Base-by-base conservation (phyloP, 495 filamentous ascomycete genomes). In the Choiromyces venosus region DNA sequence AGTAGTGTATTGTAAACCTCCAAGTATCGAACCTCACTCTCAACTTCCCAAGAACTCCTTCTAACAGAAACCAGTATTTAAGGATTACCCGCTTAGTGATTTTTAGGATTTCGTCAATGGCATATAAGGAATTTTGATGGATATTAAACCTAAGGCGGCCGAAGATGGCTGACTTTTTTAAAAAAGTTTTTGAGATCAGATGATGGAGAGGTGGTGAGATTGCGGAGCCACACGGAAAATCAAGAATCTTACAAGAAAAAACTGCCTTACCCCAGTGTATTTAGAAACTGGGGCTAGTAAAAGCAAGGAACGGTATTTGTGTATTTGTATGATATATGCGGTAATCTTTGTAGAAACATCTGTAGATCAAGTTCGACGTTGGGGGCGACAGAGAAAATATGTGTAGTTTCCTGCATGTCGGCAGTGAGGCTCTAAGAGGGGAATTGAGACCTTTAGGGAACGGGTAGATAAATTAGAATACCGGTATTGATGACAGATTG, bases 351-450 rank as follows among this genome's bases (percentile, higher is more conserved):
- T 65, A 75, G 68, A 68, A 71, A 66, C 38, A 33, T 40, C 38
- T 33, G 46, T 67, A 25, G 67, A 74, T 67, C 71, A 65, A 36
- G 44, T 76, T 40, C 65, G 69, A 76, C 18, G 40, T 69, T 72
- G 69, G 70, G 56, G 52, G 46, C 71, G 61, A 64, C 66, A 37
- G 70, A 67, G 44, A 71, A 72, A 73, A 72, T 72, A 76, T 71
- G 65, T 42, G 68, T 39, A 74, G 74, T 69, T 66, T 67, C 69
- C 66, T 77, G 67, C 75, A 77, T 69, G 69, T 69, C 70, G 70
- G 66, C 33, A 76, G 73, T 77, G 75, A 68, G 73, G 75, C 73
- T 77, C 72, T 72, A 75, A 75, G 52, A 5, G 25, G 25, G 52
- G 33, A 76, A 77, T 72, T 69, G 52, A 77, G 67, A 67, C 71